Evolutionary conservation across 345 rosid genomes (phyloP).

Genomic region (Brassica juncea): DNA sequence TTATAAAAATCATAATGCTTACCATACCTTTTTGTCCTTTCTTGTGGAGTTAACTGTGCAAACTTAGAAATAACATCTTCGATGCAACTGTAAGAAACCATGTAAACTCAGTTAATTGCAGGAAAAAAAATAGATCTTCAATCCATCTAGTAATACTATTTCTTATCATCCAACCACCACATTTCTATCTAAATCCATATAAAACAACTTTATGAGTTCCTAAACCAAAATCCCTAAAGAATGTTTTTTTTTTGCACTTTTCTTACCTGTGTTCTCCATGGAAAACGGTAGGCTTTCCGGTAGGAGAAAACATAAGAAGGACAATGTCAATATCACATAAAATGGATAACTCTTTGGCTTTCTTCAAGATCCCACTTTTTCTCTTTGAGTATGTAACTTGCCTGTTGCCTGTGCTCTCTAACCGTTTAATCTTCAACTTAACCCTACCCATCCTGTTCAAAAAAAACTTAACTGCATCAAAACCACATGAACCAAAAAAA

Average conservation of each 20-base stretch:
- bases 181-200: conserved; percentile 6
- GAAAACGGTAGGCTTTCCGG: conserved; percentile 68
- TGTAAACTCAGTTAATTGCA: background rate
- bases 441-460: conserved; percentile 78
- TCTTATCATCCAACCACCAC: background rate
- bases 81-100: conserved; percentile 51
- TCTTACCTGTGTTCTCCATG: conserved; percentile 72
- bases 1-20: conserved; percentile 27
- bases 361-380: conserved; percentile 82
- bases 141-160: background rate
- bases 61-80: conserved; percentile 82
- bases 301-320: conserved; percentile 92
- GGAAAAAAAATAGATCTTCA: background rate
- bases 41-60: conserved; percentile 78
- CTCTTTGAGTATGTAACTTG: conserved; percentile 86
- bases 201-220: background rate
- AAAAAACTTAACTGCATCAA: background rate
- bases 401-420: conserved; percentile 72
- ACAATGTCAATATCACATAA: conserved; percentile 78
- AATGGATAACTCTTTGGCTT: conserved; percentile 86
- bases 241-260: background rate
- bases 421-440: conserved; percentile 78
- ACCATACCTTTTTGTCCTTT: conserved; percentile 82
- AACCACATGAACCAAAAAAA: background rate
- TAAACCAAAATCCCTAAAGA: background rate